These are phyloP conservation scores for Candida ipomoeae DNA, from an alignment of 805 yeast genomes.

Conservation along the genomic window DNA sequence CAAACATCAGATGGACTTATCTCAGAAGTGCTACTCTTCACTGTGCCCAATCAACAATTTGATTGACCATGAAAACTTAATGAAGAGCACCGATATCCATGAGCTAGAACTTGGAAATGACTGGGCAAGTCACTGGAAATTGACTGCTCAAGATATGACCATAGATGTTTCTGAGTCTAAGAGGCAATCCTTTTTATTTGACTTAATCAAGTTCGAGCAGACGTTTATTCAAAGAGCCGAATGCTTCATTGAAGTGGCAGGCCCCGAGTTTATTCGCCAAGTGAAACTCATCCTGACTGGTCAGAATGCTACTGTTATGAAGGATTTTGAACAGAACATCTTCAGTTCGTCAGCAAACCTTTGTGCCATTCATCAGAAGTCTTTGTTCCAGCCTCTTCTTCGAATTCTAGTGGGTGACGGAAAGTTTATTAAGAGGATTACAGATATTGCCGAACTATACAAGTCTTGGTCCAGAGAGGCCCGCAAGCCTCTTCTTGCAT, in stretches of 20 bases:
- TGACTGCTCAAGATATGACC: constrained; percentile 50
- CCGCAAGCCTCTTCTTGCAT: constrained; percentile 47
- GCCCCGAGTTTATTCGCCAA: constrained; percentile 36
- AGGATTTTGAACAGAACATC: constrained; percentile 57
- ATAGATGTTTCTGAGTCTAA: constrained; percentile 52
- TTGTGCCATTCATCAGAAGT: constrained; percentile 49
- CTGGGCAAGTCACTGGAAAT: constrained; percentile 67
- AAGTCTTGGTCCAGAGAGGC: constrained; percentile 62
- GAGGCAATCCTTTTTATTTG: constrained; percentile 72
- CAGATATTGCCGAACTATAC: constrained; percentile 55
- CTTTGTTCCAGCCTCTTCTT: constrained; percentile 55
- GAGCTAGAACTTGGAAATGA: constrained; percentile 38
- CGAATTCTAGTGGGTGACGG: constrained; percentile 58
- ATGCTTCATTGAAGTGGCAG: constrained; percentile 51
- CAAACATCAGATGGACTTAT: constrained; percentile 3
- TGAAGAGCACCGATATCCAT: constrained; percentile 19
- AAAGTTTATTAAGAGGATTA: constrained; percentile 52
- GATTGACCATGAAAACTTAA: constrained; percentile 15
- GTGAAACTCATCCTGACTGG: constrained; percentile 23
- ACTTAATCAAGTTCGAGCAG: constrained; percentile 67
- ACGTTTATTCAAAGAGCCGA: constrained; percentile 63
- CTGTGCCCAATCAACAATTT: constrained; percentile 28
- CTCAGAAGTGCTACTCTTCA: constrained; percentile 27
- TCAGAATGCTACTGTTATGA: constrained; percentile 18
- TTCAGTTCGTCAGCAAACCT: constrained; percentile 54